Base-by-base conservation (phyloP, 495 filamentous ascomycete species). In the Copromyces sp. region DNA sequence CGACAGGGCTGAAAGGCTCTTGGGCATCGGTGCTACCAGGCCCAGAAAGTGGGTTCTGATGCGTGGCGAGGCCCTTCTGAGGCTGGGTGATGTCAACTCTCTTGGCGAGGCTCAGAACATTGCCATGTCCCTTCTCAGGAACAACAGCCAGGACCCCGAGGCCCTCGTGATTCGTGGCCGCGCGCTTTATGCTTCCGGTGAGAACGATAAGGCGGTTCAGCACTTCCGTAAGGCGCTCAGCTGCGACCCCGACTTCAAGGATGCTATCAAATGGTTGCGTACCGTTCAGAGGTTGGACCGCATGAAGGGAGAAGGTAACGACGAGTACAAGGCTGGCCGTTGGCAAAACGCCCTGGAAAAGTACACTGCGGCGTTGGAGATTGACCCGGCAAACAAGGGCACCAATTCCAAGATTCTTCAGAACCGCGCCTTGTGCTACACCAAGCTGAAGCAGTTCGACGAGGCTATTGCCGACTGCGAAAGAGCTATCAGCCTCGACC, bases 11-110 rank as follows among this genome's bases (percentile, higher is more conserved):
- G 93, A 95, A 74, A 88, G 89, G 78, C 84, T 90, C 16, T 84
- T 99, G 29, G 95, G 94, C 4, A 68, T 80, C 39, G 89, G 89
- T 29, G 93, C 93, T 24, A 84, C 87, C 72, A 89, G 90, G 80
- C 95, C 95, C 17, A 88, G 94, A 80, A 95, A 96, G 79, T 99
- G 95, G 95, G 91, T 90, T 77, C 83, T 99, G 72, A 88, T 99
- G 89, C 87, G 92, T 17, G 96, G 93, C 29, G 94, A 97, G 82
- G 96, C 96, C n/a, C 91, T 95, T 75, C 83, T 99, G 69, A 95
- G 92, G 86, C 94, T 98, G 92, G 92, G 92, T 70, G 94, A 92
- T 76, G 87, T 87, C 71, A 98, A 97, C 82, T 90, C 93, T 4
- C 84, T 96, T 4, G 94, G 93, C 42, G 95, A 97, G 77, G 95